Evolutionary conservation across 306 rosid species (phyloP), one percentile per base, ranked within the genome.

Genomic region (Mimosa pudica): DNA sequence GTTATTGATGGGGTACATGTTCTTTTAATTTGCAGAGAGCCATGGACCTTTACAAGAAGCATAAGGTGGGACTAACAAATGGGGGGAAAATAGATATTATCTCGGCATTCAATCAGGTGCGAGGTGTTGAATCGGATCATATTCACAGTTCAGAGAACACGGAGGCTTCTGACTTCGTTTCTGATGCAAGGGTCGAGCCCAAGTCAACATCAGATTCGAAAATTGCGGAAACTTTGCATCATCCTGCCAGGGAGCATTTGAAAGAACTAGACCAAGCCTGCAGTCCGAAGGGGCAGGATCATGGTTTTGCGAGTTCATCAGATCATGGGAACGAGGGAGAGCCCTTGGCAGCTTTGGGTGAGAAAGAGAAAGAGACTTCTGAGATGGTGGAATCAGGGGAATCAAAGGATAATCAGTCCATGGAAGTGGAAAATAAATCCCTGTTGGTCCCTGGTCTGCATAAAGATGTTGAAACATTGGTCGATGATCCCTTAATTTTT

Each of bases 1-100:
- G 77, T 79, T 77, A 30, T n/a, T 77, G 60, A 77, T 52, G 79
- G 63, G 51, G 83, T 63, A 74, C 62, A 42, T 72, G 70, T 73
- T 81, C 76, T 24, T 68, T 46, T 84, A 67, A 42, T 72, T 77
- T 84, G 87, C 93, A 96, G 99, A 89, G 88, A 71, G 97, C 97
- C 44, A 83, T 93, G 75, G 87, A 88, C 80, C 85, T 91, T 73
- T 96, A 96, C 90, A 88, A 90, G 86, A 93, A 87, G 88, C 96
- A 93, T 82, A 84, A 79, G 70, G 81, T 84, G 86, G 88, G 90
- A 73, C 73, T 87, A 14, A 84, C 84, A 71, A 82, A 80, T 13
- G 82, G 73, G 77, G 88, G 81, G 63, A 84, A 86, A 74, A 49
- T 83, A 73, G 92, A 88, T 80, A 48, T 79, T 48, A 70, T 81